A percentile compares a stretch with the other conserved stretches of the same genome.
Evolutionary conservation across 2,329 filamentous ascomycete genomes (phyloP).

Genomic region (Epichloe uncinata): DNA sequence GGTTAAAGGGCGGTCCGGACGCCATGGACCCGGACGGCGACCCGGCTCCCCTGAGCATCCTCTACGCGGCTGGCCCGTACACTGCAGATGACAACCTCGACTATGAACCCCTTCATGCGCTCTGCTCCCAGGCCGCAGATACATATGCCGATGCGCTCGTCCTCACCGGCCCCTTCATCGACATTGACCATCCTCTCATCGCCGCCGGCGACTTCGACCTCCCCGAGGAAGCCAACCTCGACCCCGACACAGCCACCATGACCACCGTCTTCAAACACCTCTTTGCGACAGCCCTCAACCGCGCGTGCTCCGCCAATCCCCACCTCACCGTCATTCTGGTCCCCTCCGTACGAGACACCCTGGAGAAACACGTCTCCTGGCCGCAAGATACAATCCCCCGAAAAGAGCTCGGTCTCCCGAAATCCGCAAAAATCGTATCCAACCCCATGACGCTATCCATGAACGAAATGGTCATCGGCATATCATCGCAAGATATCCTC

Average conservation of each 20-base stretch:
- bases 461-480: conserved; percentile 73
- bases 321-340: conserved; percentile 67
- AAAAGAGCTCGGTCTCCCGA: conserved; percentile 67
- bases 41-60: conserved; percentile 56
- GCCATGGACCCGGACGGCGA: conserved; percentile 40
- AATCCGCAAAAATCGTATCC: conserved; percentile 60
- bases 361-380: conserved; percentile 78
- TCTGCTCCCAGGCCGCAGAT: conserved; percentile 66
- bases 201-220: conserved; percentile 69
- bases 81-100: conserved; percentile 85
- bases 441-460: conserved; percentile 84
- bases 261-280: conserved; percentile 71
- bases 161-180: conserved; percentile 77
- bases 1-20: conserved; percentile 51
- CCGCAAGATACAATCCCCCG: conserved; percentile 49
- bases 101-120: conserved; percentile 71
- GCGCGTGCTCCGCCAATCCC: conserved; percentile 57
- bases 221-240: conserved; percentile 46
- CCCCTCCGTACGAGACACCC: conserved; percentile 70
- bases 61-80: conserved; percentile 78
- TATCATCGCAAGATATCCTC: conserved; percentile 73
- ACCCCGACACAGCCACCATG: conserved; percentile 70
- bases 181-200: conserved; percentile 79
- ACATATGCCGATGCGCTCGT: conserved; percentile 66
- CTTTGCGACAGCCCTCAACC: conserved; percentile 59